Conservation (phyloP, 371 early-diverging fungal genomes). For the Caulochytrium protostelioides region DNA sequence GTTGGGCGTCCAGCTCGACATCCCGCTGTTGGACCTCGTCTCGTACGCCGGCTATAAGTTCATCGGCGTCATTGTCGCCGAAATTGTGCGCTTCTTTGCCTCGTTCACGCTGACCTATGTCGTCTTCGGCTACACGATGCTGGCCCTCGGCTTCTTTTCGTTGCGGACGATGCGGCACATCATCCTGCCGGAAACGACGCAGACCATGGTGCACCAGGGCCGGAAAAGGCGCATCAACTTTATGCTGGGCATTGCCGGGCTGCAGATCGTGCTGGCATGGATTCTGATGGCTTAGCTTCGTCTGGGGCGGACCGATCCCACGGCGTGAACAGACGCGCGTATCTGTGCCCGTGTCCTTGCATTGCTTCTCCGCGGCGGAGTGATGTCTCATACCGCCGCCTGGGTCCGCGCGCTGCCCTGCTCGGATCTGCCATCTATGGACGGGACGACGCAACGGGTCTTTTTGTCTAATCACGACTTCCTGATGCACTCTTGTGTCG, state of each 20-base stretch:
- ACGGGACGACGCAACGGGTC: too few species aligned
- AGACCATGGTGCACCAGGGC: slow-evolving; percentile 40
- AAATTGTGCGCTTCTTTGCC: slow-evolving; percentile 23
- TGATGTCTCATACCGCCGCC: too few species aligned
- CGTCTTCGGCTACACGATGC: slow-evolving; percentile 47
- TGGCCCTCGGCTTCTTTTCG: slow-evolving; percentile 61
- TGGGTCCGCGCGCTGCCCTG: too few species aligned
- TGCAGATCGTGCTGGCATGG: slow-evolving; percentile 63
- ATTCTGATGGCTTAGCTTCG: too few species aligned
- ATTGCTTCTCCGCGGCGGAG: too few species aligned
- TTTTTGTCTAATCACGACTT: too few species aligned
- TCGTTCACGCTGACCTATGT: slow-evolving; percentile 19
- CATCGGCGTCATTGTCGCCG: slow-evolving; percentile 45
- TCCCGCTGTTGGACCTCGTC: slow-evolving; percentile 65
- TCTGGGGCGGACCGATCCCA: too few species aligned
- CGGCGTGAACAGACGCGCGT: too few species aligned
- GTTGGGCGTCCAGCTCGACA: slow-evolving; percentile 62
- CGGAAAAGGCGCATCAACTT: slow-evolving; percentile 69
- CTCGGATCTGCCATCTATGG: too few species aligned
- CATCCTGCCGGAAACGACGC: slow-evolving; percentile 48
- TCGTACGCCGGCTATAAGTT: slow-evolving; percentile 93
- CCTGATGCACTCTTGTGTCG: too few species aligned
- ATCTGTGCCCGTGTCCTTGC: too few species aligned
- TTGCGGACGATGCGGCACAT: slow-evolving; percentile 71
- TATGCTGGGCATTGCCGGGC: slow-evolving; percentile 55